Conservation (phyloP, 108 stramenopile genomes). For the Skeletonema potamos region DNA sequence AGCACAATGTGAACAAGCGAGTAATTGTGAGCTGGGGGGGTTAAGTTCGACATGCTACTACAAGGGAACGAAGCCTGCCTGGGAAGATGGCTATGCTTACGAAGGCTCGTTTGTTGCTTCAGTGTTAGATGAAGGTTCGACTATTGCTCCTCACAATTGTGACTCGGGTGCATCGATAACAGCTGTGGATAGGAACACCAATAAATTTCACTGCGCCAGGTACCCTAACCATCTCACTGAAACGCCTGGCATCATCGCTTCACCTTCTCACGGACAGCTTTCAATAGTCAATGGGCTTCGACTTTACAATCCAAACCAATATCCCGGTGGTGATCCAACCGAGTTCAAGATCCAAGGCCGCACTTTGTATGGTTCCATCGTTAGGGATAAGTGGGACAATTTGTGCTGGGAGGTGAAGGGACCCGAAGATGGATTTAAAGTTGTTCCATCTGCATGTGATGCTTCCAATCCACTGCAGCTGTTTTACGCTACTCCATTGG, state of each 20-base stretch:
- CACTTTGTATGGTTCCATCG: not conserved
- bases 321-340: constrained; percentile 5
- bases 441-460: not conserved
- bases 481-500: not conserved
- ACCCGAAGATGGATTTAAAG: not conserved
- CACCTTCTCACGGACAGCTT: not conserved
- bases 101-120: not conserved
- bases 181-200: not conserved
- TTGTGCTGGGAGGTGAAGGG: constrained; percentile 7
- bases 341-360: constrained; percentile 7
- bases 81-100: not conserved
- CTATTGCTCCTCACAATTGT: not conserved
- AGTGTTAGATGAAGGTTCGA: not conserved
- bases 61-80: not conserved
- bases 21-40: not conserved
- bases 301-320: constrained; percentile 5
- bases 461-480: not conserved
- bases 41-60: not conserved
- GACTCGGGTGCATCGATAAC: not conserved
- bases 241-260: not conserved
- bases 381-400: not conserved
- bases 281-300: constrained; percentile 15
- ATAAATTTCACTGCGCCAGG: not conserved
- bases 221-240: not conserved
- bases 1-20: not conserved